These are phyloP conservation scores for Nakazawaea holstii DNA, from an alignment of 805 yeast species.

Conservation along the genomic window DNA sequence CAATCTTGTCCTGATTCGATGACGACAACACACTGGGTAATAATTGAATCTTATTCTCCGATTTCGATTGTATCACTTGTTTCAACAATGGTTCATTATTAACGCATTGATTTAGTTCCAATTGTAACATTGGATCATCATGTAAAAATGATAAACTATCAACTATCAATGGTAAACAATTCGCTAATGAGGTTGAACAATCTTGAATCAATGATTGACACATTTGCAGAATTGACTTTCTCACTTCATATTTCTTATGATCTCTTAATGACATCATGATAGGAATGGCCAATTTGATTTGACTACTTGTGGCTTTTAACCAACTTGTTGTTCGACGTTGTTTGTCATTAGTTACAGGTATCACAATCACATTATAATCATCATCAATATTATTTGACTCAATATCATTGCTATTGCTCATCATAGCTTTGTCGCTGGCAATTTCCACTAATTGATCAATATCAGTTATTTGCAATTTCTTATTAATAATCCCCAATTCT, in stretches of 20 bases:
- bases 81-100: conserved; percentile 6
- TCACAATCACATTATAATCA: neutral
- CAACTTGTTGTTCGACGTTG: conserved; percentile 41
- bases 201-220: conserved; percentile 23
- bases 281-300: conserved; percentile 41
- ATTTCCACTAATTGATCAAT: conserved; percentile 14
- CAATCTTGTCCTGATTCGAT: conserved; percentile 21
- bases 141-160: conserved; percentile 22
- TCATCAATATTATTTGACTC: too few species aligned
- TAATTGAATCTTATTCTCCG: conserved; percentile 14
- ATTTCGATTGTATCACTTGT: conserved; percentile 1
- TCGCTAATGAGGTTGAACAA: conserved; percentile 30
- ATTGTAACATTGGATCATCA: neutral
- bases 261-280: conserved; percentile 22
- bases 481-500: conserved; percentile 24
- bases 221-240: conserved; percentile 24
- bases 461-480: conserved; percentile 15
- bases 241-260: conserved; percentile 29
- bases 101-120: neutral
- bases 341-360: conserved; percentile 6
- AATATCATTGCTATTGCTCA: conserved; percentile 14
- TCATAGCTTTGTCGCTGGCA: conserved; percentile 13
- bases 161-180: conserved; percentile 29
- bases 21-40: conserved; percentile 18
- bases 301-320: conserved; percentile 49